Base-by-base conservation (phyloP, 2,329 filamentous ascomycete genomes). In the Botrytis elliptica region DNA sequence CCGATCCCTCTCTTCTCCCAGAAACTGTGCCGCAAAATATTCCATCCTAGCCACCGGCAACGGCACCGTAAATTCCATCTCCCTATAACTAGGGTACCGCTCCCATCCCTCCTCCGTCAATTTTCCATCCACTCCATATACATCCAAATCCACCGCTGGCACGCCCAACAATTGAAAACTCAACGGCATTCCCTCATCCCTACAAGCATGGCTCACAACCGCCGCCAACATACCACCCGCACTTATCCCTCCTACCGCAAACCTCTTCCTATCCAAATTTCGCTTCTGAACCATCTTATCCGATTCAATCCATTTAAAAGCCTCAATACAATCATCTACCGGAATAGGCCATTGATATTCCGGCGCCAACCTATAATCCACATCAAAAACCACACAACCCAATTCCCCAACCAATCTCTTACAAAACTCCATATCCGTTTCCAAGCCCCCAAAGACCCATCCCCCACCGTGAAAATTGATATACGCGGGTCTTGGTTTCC, bases 331-430 rank as follows among this genome's bases (percentile, higher is more conserved):
- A 74, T 87, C 85, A 46, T 84, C 77, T 10, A 83, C 80, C 22
- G 82, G 83, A 9, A 82, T 82, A 0, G 85, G 85, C 74, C 85
- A 87, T 29, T 81, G 81, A 75, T 84, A 79, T 73, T 86, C 83
- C 0, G 85, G 85, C 1, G 84, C 84, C 18, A 86, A 79, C 7
- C 77, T 74, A 69, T 85, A 85, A 73, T 84, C 83, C 38, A 85
- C 82, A 75, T 85, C 84, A 75, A 85, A 83, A 1, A 78, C 83
- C 25, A 85, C 83, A 60, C 82, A 75, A 25, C 81, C 79, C n/a
- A 82, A 80, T 25, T 83, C 80, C 44, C 82, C 79, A 38, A 83
- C 82, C 20, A 85, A 72, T 33, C 79, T 78, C 75, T 84, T 84
- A 74, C 83, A 85, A 73, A 83, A 82, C 57, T 84, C 82, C 75